These are phyloP conservation scores for Panus rudis DNA, from an alignment of 768 basidiomycete genomes.

Conservation along the genomic window DNA sequence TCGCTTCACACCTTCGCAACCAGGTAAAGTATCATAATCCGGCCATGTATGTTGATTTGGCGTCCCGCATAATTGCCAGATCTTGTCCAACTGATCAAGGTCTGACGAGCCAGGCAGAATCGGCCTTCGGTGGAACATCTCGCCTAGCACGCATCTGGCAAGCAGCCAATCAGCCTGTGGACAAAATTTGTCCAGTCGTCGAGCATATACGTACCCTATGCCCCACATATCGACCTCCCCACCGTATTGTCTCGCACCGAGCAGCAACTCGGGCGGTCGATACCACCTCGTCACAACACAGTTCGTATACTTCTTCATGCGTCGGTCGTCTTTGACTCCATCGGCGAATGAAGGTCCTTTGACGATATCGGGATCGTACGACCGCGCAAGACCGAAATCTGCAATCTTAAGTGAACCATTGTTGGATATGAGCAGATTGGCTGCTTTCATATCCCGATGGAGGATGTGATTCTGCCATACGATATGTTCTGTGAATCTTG, in stretches of 20 bases:
- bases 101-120: constrained; percentile 87
- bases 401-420: constrained; percentile 80
- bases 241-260: constrained; percentile 86
- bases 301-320: constrained; percentile 76
- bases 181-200: not conserved
- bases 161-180: not conserved
- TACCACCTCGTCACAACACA: constrained; percentile 96
- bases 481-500: constrained; percentile 7
- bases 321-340: constrained; percentile 29
- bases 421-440: constrained; percentile 91
- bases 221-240: constrained; percentile 98
- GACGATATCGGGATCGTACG: constrained; percentile 52
- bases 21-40: constrained; percentile 65
- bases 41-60: constrained; percentile 82
- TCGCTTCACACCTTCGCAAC: constrained; percentile 71
- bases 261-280: constrained; percentile 83
- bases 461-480: constrained; percentile 79
- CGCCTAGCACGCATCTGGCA: constrained; percentile 85
- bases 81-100: constrained; percentile 85
- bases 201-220: constrained; percentile 58
- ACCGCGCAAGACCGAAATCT: constrained; percentile 92
- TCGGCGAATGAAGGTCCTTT: no score
- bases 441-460: constrained; percentile 98
- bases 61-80: constrained; percentile 85
- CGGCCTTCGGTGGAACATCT: constrained; percentile 86